Base-by-base conservation (phyloP, 1,284 basidiomycete genomes). In the Ustilago hordei region DNA sequence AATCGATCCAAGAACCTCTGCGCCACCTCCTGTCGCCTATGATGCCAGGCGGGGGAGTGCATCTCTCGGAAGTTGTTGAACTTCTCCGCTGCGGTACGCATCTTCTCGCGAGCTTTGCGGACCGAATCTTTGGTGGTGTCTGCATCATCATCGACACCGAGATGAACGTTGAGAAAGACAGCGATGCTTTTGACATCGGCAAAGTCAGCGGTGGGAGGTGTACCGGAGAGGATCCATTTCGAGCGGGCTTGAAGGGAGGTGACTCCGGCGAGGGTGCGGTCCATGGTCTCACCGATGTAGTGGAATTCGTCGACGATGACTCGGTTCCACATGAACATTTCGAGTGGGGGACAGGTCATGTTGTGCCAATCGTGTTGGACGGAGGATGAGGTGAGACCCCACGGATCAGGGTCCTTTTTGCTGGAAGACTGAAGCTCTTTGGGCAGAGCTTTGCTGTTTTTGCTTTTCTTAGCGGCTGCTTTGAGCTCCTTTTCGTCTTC, bases 21-120 rank as follows among this genome's bases (percentile, higher is more conserved):
- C 0, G 93, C 95, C 17, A 95, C 87, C 67, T 91, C 88, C 81
- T 95, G 92, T 8, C 95, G 91, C 78, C 94, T 91, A 1, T 91
- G 91, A 84, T 97, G 95, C 95, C 95, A 98, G 75, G 95, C 93
- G 23, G 93, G 87, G 52, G 92, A 95, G 82, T 94, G 95, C 19
- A 95, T 92, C 83, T 98, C 95, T 34, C 95, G 91, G 91, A 95
- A 98, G 0, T 95, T 95, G 86, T 97, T 94, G 90, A 98, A 98
- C 78, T 91, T 91, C 85, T 98, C 95, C 55, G 93, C 94, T 65
- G 91, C 93, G 5, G 95, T 96, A 82, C 93, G 92, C 69, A 95
- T 94, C 69, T 91, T 90, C 54, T 90, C 90, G 8, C 94, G 90
- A 81, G 92, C 92, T 88, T 94, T 94, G 23, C 80, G 64, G 7